Evolutionary conservation across 768 basidiomycete species (phyloP).

Genomic region (Terana coerulea): DNA sequence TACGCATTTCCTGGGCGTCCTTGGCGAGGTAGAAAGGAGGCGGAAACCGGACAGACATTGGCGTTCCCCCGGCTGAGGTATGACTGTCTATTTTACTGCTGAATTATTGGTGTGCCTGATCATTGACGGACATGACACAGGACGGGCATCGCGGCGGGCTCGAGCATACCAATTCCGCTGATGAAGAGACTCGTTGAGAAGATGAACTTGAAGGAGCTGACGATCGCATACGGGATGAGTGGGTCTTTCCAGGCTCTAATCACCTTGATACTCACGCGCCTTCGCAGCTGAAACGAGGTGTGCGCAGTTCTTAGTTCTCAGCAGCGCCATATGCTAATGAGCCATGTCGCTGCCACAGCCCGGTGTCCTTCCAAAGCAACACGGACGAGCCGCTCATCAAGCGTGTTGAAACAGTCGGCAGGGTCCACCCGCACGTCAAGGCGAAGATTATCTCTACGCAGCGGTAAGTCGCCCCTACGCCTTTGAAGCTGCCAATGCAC

Average conservation of each 20-base stretch:
- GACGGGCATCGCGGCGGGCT: conserved; percentile 81
- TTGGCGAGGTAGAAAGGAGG: conserved; percentile 59
- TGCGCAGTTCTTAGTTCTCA: background rate
- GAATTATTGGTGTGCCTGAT: background rate
- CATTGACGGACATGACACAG: conserved; percentile 32
- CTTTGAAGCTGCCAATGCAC: too few species aligned
- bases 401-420: conserved; percentile 81
- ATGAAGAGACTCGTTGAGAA: conserved; percentile 70
- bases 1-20: conserved; percentile 77
- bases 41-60: conserved; percentile 36
- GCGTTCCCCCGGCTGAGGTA: conserved; percentile 57
- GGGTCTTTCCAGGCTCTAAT: too few species aligned
- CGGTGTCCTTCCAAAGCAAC: conserved; percentile 80
- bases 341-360: conserved; percentile 39
- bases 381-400: conserved; percentile 65
- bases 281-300: conserved; percentile 70
- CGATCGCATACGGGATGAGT: conserved; percentile 89
- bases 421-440: conserved; percentile 69
- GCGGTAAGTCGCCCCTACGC: conserved; percentile 41
- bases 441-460: conserved; percentile 64
- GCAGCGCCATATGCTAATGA: background rate
- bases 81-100: conserved; percentile 13
- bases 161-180: conserved; percentile 72
- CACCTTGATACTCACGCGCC: too few species aligned
- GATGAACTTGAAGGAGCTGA: conserved; percentile 66